These are phyloP conservation scores for Zopfia rhizophila DNA, from an alignment of 2,329 filamentous ascomycete genomes.

Conservation along the genomic window DNA sequence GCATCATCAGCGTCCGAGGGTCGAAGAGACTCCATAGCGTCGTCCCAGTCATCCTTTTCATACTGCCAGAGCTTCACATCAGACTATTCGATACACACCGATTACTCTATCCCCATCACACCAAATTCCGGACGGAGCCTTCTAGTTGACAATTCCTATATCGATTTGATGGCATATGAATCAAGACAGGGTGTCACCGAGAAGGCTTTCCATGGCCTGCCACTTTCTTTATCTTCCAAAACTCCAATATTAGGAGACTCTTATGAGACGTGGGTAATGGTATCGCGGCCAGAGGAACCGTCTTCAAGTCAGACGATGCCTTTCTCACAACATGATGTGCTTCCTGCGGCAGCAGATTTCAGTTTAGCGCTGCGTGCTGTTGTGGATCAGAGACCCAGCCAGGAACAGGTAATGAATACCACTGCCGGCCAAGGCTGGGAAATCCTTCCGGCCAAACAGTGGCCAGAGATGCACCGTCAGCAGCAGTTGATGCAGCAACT, in stretches of 20 bases:
- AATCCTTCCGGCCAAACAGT: too few relatives aligned
- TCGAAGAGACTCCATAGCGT: constrained; percentile 42
- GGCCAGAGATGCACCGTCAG: too few relatives aligned
- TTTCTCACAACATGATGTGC: constrained; percentile 12
- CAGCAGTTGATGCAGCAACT: too few relatives aligned
- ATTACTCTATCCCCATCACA: constrained; percentile 41
- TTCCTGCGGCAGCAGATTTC: constrained; percentile 12
- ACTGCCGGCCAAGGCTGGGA: too few relatives aligned
- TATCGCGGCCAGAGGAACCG: constrained; percentile 2
- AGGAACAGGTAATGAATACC: too few relatives aligned
- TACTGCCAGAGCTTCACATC: constrained; percentile 25
- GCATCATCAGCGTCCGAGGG: constrained; percentile 39
- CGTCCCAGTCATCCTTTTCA: constrained; percentile 35
- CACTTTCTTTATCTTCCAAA: constrained; percentile 21
- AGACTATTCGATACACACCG: constrained; percentile 17
- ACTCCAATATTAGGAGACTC: constrained; percentile 14
- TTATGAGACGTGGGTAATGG: constrained; percentile 21
- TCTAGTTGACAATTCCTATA: constrained; percentile 32
- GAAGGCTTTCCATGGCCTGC: constrained; percentile 27
- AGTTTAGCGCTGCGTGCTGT: constrained; percentile 14
- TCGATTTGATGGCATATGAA: constrained; percentile 28
- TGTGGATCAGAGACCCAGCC: too few relatives aligned
- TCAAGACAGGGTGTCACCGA: constrained; percentile 22
- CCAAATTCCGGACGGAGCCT: constrained; percentile 36
- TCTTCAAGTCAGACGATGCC: constrained; percentile 9